Percentiles rank a stretch among this genome's conserved stretches.
Evolutionary conservation across 192 early-diverging fungal genomes (phyloP).

Genomic region (Chytriomyces hyalinus): DNA sequence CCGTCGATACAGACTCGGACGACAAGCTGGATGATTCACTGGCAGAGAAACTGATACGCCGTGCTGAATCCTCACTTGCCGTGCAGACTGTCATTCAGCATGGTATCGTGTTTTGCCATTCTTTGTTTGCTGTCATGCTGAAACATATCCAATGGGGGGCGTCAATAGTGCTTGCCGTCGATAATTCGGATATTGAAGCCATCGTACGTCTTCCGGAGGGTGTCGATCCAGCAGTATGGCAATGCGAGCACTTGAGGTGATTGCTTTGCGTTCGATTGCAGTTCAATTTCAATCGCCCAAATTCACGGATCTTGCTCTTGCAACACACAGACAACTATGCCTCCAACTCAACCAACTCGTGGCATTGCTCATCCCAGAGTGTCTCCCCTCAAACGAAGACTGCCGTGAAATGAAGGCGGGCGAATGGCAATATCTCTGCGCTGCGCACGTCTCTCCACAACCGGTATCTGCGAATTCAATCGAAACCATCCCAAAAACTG

Average conservation of each 20-base stretch:
- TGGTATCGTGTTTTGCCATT: constrained; percentile 46
- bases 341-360: constrained; percentile 82
- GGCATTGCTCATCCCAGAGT: constrained; percentile 69
- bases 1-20: not conserved
- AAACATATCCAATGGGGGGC: too few relatives aligned
- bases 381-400: constrained; percentile 64
- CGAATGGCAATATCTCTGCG: constrained; percentile 91
- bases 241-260: constrained; percentile 90
- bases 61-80: constrained; percentile 73
- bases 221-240: constrained; percentile 72
- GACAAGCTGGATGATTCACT: not conserved
- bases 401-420: constrained; percentile 95
- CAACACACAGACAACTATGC: constrained; percentile 73
- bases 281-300: not conserved
- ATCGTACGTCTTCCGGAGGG: constrained; percentile 68
- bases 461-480: constrained; percentile 51
- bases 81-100: constrained; percentile 82
- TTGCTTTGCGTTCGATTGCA: not conserved
- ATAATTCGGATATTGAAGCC: constrained; percentile 64
- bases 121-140: too few relatives aligned
- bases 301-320: not conserved
- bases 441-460: constrained; percentile 79
- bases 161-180: constrained; percentile 38
- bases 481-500: not conserved
- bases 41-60: constrained; percentile 53